These are phyloP conservation scores for Pistacia atlantica DNA, from an alignment of 345 rosid genomes.

Conservation along the genomic window DNA sequence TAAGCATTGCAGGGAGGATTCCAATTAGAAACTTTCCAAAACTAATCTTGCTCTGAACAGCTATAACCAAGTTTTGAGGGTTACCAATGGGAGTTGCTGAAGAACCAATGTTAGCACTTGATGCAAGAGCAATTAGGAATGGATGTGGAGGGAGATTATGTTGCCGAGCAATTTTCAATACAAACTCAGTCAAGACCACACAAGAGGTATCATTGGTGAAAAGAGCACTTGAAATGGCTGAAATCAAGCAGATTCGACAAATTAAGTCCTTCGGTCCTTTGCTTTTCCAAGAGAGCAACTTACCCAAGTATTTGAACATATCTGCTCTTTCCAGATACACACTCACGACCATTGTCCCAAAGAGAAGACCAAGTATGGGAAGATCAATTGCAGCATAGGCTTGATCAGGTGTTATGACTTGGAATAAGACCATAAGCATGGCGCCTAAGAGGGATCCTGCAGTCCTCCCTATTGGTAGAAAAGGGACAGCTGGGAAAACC, in stretches of 20 bases:
- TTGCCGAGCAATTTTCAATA: constrained; percentile 74
- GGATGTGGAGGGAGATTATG: constrained; percentile 85
- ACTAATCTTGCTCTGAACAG: too few species aligned
- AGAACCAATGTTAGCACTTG: constrained; percentile 86
- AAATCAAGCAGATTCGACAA: constrained; percentile 63
- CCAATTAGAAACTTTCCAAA: too few species aligned
- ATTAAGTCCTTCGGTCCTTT: constrained; percentile 74
- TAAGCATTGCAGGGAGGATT: too few species aligned
- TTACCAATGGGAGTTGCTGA: too few species aligned
- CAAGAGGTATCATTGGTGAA: constrained; percentile 90
- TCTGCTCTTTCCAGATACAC: constrained; percentile 85
- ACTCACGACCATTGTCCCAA: constrained; percentile 88
- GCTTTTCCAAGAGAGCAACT: constrained; percentile 70
- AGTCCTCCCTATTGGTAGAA: constrained; percentile 81
- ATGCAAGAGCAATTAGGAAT: constrained; percentile 75
- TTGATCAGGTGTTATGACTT: constrained; percentile 65
- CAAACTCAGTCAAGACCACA: constrained; percentile 80
- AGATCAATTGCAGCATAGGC: constrained; percentile 86
- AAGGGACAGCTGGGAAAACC: constrained; percentile 79
- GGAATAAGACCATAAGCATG: constrained; percentile 84
- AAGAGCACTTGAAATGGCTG: constrained; percentile 79
- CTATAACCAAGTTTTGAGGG: too few species aligned
- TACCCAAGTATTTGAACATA: constrained; percentile 75
- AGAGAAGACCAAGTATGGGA: constrained; percentile 81
- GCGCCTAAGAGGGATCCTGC: constrained; percentile 89